Evolutionary conservation across 2,329 filamentous ascomycete species (phyloP), one percentile per base, ranked within the genome.

Genomic region (Mycosphaerella sp.): DNA sequence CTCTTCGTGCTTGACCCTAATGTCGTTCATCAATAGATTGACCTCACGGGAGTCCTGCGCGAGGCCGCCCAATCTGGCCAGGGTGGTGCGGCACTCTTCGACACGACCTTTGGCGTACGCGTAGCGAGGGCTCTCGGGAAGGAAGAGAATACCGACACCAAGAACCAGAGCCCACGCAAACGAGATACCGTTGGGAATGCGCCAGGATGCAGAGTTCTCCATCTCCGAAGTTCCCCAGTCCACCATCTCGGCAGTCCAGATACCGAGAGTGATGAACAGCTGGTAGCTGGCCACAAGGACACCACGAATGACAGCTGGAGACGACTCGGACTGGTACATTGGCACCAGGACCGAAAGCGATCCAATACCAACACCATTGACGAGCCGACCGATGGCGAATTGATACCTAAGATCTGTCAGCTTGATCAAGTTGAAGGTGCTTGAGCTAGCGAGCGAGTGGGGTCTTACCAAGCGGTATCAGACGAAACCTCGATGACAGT

Each of bases 261-360:
- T 74, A 54, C 72, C 72, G 39, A 74, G 67, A 8, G 72, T 74
- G 51, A 74, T 72, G 67, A 74, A 73, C n/a, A 74, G 69, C 60
- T 74, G 72, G 61, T 74, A 74, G 4, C 69, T 72, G 11, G 72
- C 69, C n/a, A 85, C 80, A 42, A 86, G 78, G 34, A 80, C 78
- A 61, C 82, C 83, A 60, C 83, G 80, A 57, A 85, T 83, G 62
- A 81, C 76, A 14, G 77, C 75, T 3, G 83, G 83, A 1, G 80
- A 76, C 49, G 76, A 81, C 65, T 86, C 83, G 40, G 80, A 80
- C 69, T 86, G 82, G 69, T 82, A 85, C 76, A 86, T 82, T 54
- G 83, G 83, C 2, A 85, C 81, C 36, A 81, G 76, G 34, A 85
- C 79, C 7, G 70, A 73, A 14, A 75, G 65, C n/a, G 69, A 67